phyloP scores from a whole-genome alignment of 148 eudicot genomes.

The Rhododendron ovatum region DNA sequence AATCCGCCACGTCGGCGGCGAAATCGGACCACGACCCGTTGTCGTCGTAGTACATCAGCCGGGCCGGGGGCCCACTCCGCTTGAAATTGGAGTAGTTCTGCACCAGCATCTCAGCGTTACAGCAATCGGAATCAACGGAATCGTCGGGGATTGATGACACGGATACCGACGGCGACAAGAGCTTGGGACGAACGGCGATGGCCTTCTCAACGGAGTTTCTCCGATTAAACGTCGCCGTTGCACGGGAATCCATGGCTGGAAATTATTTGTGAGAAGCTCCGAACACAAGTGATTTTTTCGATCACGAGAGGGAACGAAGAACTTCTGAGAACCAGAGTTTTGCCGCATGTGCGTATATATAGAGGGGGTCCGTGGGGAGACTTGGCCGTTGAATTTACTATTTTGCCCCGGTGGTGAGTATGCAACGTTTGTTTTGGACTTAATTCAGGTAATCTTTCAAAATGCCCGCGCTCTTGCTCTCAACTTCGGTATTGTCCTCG shows the following conservation, averaged over 20 bases:
- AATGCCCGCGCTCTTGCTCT: too few species aligned
- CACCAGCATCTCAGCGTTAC: constrained; percentile 18
- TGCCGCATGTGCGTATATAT: neutral
- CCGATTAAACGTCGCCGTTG: neutral
- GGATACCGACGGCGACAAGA: neutral
- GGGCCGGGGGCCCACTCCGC: constrained; percentile 31
- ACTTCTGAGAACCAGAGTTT: neutral
- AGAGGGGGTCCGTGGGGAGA: neutral
- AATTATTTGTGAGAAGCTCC: neutral
- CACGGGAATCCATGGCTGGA: neutral
- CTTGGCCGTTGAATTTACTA: neutral
- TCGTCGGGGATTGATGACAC: neutral
- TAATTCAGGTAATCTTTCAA: too few species aligned
- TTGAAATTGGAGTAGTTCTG: constrained; percentile 47
- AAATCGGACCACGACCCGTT: constrained; percentile 44
- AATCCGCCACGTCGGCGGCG: constrained; percentile 14
- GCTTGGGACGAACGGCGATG: neutral
- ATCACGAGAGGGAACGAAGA: neutral
- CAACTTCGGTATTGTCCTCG: too few species aligned
- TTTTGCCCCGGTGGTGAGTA: neutral
- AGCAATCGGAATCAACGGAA: neutral
- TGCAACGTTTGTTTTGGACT: neutral
- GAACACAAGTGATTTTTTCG: neutral
- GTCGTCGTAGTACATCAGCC: constrained; percentile 31
- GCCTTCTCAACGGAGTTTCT: neutral